Conservation (phyloP, 2,329 filamentous ascomycete genomes). For the Sarocladium strictum region DNA sequence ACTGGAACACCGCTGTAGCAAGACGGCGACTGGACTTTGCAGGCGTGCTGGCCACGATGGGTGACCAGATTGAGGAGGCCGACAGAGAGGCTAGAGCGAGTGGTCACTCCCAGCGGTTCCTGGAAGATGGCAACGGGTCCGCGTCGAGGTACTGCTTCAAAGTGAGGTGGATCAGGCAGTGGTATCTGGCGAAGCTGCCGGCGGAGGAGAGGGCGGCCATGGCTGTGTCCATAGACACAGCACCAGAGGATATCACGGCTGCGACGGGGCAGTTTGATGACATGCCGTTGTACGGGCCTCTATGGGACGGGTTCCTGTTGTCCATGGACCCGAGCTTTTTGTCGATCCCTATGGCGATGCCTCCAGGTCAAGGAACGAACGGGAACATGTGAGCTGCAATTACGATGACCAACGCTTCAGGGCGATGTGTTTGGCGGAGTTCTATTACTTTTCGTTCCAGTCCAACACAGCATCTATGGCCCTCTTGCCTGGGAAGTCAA, state of each 20-base stretch:
- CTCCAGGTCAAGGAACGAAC: background rate
- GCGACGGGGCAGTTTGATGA: background rate
- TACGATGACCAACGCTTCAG: no score
- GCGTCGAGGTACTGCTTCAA: constrained; percentile 28
- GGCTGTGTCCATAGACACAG: background rate
- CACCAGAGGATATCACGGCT: background rate
- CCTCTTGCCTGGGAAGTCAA: constrained; percentile 40
- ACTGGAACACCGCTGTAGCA: constrained; percentile 30
- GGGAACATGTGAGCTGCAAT: constrained; percentile 6
- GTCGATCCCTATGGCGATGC: background rate
- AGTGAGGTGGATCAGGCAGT: constrained; percentile 33
- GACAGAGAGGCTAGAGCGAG: constrained; percentile 19
- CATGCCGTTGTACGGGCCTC: background rate
- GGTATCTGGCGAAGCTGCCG: constrained; percentile 24
- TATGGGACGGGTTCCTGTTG: constrained; percentile 4
- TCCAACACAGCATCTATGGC: constrained; percentile 35
- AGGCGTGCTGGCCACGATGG: constrained; percentile 19
- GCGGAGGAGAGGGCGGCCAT: constrained; percentile 13
- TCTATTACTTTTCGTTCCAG: constrained; percentile 26
- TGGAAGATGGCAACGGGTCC: constrained; percentile 24
- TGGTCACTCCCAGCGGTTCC: constrained; percentile 18
- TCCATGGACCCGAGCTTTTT: background rate
- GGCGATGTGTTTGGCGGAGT: no score
- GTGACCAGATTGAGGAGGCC: constrained; percentile 24
- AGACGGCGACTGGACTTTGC: constrained; percentile 28